Evolutionary conservation across 2,329 filamentous ascomycete species (phyloP), one percentile per base, ranked within the genome.

Genomic region (Beauveria sp.): DNA sequence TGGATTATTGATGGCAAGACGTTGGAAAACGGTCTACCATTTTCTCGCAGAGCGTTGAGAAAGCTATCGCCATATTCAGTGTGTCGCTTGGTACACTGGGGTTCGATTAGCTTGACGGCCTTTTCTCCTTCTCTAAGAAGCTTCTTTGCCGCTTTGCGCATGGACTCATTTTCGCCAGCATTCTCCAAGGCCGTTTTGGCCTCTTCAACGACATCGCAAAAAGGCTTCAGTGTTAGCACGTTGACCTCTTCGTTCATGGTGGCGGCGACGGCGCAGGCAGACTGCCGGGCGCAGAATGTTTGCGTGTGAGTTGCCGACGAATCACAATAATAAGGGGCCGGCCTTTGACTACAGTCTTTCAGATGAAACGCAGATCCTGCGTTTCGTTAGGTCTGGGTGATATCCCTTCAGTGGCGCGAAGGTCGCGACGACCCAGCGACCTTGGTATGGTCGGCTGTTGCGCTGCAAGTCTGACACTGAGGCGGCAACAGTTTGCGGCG

Each of bases 161-260:
- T 84, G 50, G 65, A 62, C 64, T 77, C 71, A 26, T 74, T 68
- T 60, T 75, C 73, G 45, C 72, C 77, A 10, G 80, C 80, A 74
- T 83, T 83, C 28, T 75, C 73, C 53, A 78, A 67, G 0, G 82
- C 81, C 12, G 67, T 63, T 40, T 72, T 78, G 38, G 77, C 81
- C 72, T 82, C 83, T 49, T 80, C 77, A 57, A 82, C 76, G 60
- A 84, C 77, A 50, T 84, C 80, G 58, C 71, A 75, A 66, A 84
- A 84, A 31, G 81, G 80, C 42, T 74, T 74, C 31, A 83, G 70
- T 43, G 83, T 78, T 51, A 84, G 76, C 50, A 75, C 73, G 50
- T 67, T 66, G 26, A 77, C 71, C 55, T 75, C 70, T 62, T 75
- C 70, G 61, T 78, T 75, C 77, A 79, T 79, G 38, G 14, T 64